These are phyloP conservation scores for Myotisia sp. DNA, from an alignment of 2,329 filamentous ascomycete species.

Conservation along the genomic window DNA sequence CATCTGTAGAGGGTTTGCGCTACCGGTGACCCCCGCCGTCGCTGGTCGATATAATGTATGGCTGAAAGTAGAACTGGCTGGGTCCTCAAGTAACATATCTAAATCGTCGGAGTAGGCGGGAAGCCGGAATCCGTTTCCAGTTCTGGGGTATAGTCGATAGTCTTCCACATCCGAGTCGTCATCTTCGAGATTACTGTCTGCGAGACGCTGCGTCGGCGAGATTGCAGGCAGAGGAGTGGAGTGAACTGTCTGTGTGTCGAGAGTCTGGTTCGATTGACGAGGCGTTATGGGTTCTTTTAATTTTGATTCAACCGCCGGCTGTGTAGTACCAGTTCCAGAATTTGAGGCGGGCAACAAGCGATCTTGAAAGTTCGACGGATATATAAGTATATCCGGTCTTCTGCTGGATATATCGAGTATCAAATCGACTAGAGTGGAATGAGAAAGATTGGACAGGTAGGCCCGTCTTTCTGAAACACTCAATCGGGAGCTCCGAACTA, in stretches of 20 bases:
- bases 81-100: conserved; percentile 48
- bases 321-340: conserved; percentile 3
- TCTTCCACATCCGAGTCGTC: conserved; percentile 36
- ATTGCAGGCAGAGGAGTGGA: neutral
- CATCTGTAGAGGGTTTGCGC: conserved; percentile 4
- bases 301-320: conserved; percentile 4
- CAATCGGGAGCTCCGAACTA: conserved; percentile 19
- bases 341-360: conserved; percentile 9
- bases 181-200: conserved; percentile 12
- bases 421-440: conserved; percentile 48
- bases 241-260: neutral
- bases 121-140: conserved; percentile 47
- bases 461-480: conserved; percentile 40
- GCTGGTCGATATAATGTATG: conserved; percentile 28
- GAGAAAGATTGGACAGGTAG: conserved; percentile 49
- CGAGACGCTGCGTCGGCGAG: neutral
- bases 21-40: conserved; percentile 9
- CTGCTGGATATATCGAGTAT: conserved; percentile 47
- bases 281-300: neutral
- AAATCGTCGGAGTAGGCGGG: conserved; percentile 45
- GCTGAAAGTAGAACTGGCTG: conserved; percentile 42
- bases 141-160: conserved; percentile 48
- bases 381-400: conserved; percentile 53
- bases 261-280: neutral
- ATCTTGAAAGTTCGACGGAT: conserved; percentile 31